Percentiles rank a stretch among this genome's conserved stretches.
These are phyloP conservation scores for Silene uniflora DNA, from an alignment of 148 eudicot genomes.

Conservation along the genomic window DNA sequence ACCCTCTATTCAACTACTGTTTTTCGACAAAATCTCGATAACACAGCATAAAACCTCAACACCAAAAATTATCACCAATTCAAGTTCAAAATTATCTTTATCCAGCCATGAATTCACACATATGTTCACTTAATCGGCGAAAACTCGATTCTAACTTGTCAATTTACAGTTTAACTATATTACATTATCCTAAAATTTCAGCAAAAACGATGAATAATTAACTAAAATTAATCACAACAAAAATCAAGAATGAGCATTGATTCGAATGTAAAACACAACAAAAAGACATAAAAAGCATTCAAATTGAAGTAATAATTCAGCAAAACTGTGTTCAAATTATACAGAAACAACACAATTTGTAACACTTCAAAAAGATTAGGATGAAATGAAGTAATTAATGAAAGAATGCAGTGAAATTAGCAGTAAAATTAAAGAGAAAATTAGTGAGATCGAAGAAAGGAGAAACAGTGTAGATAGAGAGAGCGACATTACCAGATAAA, in stretches of 20 bases:
- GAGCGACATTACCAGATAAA: background rate
- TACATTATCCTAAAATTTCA: constrained; percentile 12
- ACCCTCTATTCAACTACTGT: background rate
- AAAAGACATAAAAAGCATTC: no score
- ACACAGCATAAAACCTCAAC: no score
- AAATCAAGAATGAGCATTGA: background rate
- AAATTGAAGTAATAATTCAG: background rate
- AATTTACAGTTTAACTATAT: constrained; percentile 30
- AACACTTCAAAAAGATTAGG: background rate
- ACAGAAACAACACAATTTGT: background rate
- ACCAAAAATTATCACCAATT: no score
- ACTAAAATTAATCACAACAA: background rate
- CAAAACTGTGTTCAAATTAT: background rate
- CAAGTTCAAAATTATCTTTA: background rate
- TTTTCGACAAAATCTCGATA: no score
- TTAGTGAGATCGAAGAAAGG: background rate
- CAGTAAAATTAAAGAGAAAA: background rate
- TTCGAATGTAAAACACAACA: no score
- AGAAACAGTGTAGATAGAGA: background rate
- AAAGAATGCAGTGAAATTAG: background rate
- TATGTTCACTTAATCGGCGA: background rate
- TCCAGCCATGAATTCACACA: background rate
- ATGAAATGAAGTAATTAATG: background rate
- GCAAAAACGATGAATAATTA: background rate
- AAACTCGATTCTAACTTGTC: background rate